These are phyloP conservation scores for Sesbania bispinosa DNA, from an alignment of 306 rosid species.

Conservation along the genomic window DNA sequence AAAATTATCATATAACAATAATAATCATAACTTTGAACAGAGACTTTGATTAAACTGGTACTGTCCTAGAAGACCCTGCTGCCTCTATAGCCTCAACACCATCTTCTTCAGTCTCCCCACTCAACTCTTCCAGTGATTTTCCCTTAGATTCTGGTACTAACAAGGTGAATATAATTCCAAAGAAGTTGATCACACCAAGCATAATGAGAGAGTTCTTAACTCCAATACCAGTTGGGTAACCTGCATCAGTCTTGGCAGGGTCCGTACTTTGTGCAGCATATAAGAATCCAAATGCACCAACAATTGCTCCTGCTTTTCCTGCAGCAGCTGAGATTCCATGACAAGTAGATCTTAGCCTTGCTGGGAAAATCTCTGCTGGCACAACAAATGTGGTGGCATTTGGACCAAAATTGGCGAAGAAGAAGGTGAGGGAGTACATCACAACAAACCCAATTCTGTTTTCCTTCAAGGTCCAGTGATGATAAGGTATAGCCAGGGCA, in stretches of 20 bases:
- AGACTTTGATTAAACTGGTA: slow-evolving; percentile 39
- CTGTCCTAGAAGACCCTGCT: slow-evolving; percentile 31
- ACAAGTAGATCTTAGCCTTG: slow-evolving; percentile 82
- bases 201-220: slow-evolving; percentile 57
- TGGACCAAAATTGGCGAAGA: slow-evolving; percentile 91
- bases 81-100: not conserved
- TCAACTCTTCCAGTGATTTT: slow-evolving; percentile 78
- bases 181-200: slow-evolving; percentile 71
- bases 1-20: not conserved
- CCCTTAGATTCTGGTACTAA: slow-evolving; percentile 90
- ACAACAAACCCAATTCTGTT: slow-evolving; percentile 61
- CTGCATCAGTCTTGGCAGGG: slow-evolving; percentile 31
- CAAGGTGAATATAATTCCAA: slow-evolving; percentile 58
- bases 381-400: slow-evolving; percentile 86
- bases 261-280: slow-evolving; percentile 67
- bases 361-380: slow-evolving; percentile 90
- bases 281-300: slow-evolving; percentile 89
- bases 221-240: slow-evolving; percentile 82
- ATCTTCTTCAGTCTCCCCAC: slow-evolving; percentile 62
- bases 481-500: slow-evolving; percentile 76
- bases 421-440: slow-evolving; percentile 75
- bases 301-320: slow-evolving; percentile 88
- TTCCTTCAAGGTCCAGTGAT: slow-evolving; percentile 59
- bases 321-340: slow-evolving; percentile 93
- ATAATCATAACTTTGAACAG: not conserved